These are phyloP conservation scores for Podila verticillata DNA, from an alignment of 192 early-diverging fungal genomes.

Conservation along the genomic window DNA sequence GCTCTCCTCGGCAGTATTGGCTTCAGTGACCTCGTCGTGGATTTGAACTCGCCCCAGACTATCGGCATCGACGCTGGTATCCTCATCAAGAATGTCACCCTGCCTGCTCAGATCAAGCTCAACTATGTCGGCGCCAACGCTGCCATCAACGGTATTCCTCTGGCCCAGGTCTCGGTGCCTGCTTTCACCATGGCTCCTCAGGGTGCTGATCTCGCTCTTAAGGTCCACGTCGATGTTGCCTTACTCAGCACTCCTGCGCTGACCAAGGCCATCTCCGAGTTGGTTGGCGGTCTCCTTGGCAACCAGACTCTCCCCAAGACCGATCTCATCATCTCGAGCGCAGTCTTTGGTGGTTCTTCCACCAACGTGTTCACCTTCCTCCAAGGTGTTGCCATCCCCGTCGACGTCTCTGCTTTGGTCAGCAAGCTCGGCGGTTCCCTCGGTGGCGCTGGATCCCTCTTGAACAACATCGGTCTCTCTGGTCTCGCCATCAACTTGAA, in stretches of 20 bases:
- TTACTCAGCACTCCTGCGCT: slow-evolving; percentile 18
- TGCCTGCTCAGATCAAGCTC: slow-evolving; percentile 44
- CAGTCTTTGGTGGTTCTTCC: slow-evolving; percentile 28
- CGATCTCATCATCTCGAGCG: slow-evolving; percentile 20
- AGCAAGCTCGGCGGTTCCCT: slow-evolving; percentile 12
- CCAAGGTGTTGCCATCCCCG: slow-evolving; percentile 28
- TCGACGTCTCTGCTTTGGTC: slow-evolving; percentile 29
- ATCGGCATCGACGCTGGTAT: slow-evolving; percentile 30
- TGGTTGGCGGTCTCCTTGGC: slow-evolving; percentile 15
- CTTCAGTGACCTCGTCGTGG: slow-evolving; percentile 15
- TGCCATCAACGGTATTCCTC: slow-evolving; percentile 21
- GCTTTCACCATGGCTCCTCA: slow-evolving; percentile 21
- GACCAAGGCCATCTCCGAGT: slow-evolving; percentile 17
- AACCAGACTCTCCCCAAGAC: slow-evolving; percentile 18
- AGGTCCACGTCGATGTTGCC: slow-evolving; percentile 13
- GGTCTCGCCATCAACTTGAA: slow-evolving; percentile 39
- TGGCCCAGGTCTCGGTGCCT: slow-evolving; percentile 20
- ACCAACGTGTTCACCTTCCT: slow-evolving; percentile 40
- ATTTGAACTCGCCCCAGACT: slow-evolving; percentile 42
- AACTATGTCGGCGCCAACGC: slow-evolving; percentile 38
- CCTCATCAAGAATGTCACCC: slow-evolving; percentile 33
- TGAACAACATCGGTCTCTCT: slow-evolving; percentile 24
- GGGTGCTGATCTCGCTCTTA: slow-evolving; percentile 18
- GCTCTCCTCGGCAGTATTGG: slow-evolving; percentile 19
- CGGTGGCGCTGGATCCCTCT: slow-evolving; percentile 18